Evolutionary conservation across 768 basidiomycete species (phyloP), one percentile per base, ranked within the genome.

Genomic region (Boletus fagicola): DNA sequence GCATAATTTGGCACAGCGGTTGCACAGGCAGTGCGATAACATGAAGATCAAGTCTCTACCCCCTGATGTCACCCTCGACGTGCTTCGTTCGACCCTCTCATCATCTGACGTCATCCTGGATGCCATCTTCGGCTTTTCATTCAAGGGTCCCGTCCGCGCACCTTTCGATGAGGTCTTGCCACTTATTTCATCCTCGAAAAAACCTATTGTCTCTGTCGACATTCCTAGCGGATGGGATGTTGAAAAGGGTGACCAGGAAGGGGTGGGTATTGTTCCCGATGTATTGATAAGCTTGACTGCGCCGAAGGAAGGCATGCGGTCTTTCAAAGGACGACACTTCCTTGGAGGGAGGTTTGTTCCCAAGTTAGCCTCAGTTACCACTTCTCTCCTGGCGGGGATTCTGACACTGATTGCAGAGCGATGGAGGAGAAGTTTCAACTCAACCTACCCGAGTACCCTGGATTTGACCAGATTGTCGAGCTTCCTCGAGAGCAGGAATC

Each of bases 181-280:
- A 9, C 76, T 91, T 8, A 74, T 97, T 44, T 76, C 81, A 2
- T 67, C 78, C 16, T 85, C 87, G 5, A 71, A 77, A 8, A 77
- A 92, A 15, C 95, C 97, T 0, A 90, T 98, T 65, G 83, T 99
- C 28, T 92, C 90, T 2, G 89, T 99, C 4, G 97, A 99, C 72
- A 94, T 99, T 48, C 97, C 97, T 0, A 92, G 90, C 1, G 97
- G 95, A 9, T 99, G 97, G 97, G 85, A 94, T 65, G 93, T 98
- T 24, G 92, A 95, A 63, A 74, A 79, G 22, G 96, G 96, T 80
- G 50, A 76, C 74, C 5, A 76, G 72, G 46, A 81, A 77, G 16
- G 72, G 78, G 16, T 48, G 9, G 59, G 90, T 82, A 74, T 98
- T 49, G 72, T 82, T 18, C 90, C 96, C 0, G 83, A 90, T 53